These are phyloP conservation scores for Garcia nutans DNA, from an alignment of 345 rosid species.

Conservation along the genomic window DNA sequence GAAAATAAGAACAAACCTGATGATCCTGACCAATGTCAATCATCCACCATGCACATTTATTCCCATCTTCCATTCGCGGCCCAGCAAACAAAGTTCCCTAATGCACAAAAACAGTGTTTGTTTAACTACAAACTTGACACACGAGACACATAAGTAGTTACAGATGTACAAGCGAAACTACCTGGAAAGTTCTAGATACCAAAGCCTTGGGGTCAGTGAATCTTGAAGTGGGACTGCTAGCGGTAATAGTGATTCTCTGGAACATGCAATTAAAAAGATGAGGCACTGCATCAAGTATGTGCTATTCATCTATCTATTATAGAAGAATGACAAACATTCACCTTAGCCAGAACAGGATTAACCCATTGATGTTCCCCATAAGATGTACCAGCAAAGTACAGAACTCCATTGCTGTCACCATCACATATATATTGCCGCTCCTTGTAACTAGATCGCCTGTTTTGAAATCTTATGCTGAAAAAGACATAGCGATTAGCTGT, in stretches of 20 bases:
- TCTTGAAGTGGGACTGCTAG: constrained; percentile 85
- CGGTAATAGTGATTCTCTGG: constrained; percentile 68
- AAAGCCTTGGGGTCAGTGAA: constrained; percentile 85
- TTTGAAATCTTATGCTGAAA: constrained; percentile 61
- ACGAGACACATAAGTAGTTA: neutral
- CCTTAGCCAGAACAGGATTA: constrained; percentile 91
- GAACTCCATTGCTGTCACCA: constrained; percentile 97
- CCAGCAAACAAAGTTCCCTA: constrained; percentile 90
- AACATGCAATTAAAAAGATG: constrained; percentile 20
- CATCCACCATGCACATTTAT: constrained; percentile 81
- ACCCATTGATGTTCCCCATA: constrained; percentile 95
- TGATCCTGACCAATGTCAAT: constrained; percentile 88
- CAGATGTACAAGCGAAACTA: constrained; percentile 18
- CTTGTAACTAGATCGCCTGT: constrained; percentile 85
- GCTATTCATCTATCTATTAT: neutral
- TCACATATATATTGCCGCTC: constrained; percentile 94
- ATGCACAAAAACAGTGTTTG: constrained; percentile 9
- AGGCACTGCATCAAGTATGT: neutral
- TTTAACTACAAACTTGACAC: neutral
- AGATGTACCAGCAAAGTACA: constrained; percentile 84
- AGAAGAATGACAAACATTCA: constrained; percentile 16
- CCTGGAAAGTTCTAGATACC: constrained; percentile 85
- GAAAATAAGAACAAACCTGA: constrained; percentile 51
- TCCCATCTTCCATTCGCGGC: constrained; percentile 73
- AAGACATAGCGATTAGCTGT: constrained; percentile 4